A percentile compares a stretch with the other conserved stretches of the same genome.
phyloP scores from a whole-genome alignment of 2,329 filamentous ascomycete species.

The Calonectria multiphialidica region DNA sequence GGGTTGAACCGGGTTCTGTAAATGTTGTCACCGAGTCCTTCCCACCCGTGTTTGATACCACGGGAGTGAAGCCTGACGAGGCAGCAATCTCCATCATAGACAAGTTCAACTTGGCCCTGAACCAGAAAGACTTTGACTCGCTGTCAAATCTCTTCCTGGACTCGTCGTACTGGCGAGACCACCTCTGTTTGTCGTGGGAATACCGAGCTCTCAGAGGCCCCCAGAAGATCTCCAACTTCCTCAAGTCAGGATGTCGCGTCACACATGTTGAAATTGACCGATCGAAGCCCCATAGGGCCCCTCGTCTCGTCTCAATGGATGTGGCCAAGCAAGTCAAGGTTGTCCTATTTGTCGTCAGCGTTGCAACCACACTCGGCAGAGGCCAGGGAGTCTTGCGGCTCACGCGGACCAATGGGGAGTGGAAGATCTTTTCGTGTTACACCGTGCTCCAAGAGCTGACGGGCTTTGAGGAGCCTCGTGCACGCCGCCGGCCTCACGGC shows the following conservation, averaged over 20 bases:
- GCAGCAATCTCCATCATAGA: neutral
- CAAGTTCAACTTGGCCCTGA: neutral
- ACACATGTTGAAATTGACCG: neutral
- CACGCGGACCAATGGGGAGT: neutral
- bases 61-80: neutral
- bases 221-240: neutral
- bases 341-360: neutral
- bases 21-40: neutral
- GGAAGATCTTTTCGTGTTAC: conserved; percentile 1
- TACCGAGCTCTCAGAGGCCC: neutral
- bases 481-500: neutral
- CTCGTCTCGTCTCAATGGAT: neutral
- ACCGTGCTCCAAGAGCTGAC: neutral
- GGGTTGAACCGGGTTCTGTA: neutral
- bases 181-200: neutral
- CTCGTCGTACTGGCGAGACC: neutral
- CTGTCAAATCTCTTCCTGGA: neutral
- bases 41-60: neutral
- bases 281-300: neutral
- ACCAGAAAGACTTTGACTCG: neutral
- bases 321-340: neutral
- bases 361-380: neutral
- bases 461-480: neutral
- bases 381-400: neutral
- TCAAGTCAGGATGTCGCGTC: neutral